phyloP scores from a whole-genome alignment of 306 rosid genomes.

The Cucumis hystrix region DNA sequence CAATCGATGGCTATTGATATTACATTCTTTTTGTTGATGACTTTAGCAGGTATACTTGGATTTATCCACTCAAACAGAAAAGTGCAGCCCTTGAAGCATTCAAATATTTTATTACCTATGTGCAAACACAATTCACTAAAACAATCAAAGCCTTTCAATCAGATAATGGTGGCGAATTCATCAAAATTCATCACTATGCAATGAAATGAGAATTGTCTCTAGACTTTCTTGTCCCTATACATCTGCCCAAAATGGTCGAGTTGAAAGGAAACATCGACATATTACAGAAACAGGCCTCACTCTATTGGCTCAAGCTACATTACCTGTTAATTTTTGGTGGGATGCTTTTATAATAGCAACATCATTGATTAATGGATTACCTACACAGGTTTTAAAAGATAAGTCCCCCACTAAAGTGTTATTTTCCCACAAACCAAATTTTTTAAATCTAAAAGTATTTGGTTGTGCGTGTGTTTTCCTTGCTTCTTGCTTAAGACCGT shows the following conservation, averaged over 20 bases:
- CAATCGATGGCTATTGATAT: neutral
- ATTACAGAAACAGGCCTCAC: accelerated
- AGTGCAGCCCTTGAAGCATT: neutral
- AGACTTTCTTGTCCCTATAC: neutral
- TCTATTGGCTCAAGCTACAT: neutral
- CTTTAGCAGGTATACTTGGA: neutral
- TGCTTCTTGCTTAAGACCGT: too few species aligned
- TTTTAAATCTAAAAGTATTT: too few species aligned
- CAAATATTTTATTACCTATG: neutral
- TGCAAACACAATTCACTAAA: neutral
- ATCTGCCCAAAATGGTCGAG: neutral
- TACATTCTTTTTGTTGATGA: neutral
- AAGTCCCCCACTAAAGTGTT: neutral
- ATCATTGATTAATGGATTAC: neutral
- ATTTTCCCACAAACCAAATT: too few species aligned
- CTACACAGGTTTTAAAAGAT: neutral
- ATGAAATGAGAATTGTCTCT: accelerated
- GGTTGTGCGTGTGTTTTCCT: too few species aligned
- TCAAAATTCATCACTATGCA: neutral
- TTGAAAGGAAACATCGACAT: neutral
- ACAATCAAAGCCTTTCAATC: neutral
- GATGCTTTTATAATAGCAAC: neutral
- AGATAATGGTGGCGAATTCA: neutral
- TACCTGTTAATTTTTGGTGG: neutral
- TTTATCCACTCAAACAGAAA: neutral